These are phyloP conservation scores for Penicillium robsamsonii DNA, from an alignment of 495 filamentous ascomycete genomes.

Conservation along the genomic window DNA sequence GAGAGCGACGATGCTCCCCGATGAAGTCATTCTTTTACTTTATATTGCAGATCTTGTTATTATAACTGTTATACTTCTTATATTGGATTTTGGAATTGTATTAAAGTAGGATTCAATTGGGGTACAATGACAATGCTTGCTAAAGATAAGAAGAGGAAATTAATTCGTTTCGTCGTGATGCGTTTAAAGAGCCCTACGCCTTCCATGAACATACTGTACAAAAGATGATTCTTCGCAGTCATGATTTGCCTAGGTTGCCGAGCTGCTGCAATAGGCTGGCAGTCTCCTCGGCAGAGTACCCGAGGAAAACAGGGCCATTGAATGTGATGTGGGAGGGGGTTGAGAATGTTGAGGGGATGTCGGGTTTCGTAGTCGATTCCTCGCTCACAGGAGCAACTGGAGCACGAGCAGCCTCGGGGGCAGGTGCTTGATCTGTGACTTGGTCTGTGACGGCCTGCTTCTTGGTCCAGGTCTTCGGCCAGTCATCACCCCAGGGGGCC, in stretches of 20 bases:
- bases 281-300: slow-evolving; percentile 78
- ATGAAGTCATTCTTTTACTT: slow-evolving; percentile 8
- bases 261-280: slow-evolving; percentile 64
- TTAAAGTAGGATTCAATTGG: neutral
- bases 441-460: neutral
- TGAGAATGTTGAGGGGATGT: slow-evolving; percentile 8
- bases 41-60: neutral
- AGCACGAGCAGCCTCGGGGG: neutral
- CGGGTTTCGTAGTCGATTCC: slow-evolving; percentile 10
- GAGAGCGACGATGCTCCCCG: slow-evolving; percentile 17
- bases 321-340: slow-evolving; percentile 65
- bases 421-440: neutral
- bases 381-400: slow-evolving; percentile 13
- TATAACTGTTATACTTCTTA: neutral
- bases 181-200: slow-evolving; percentile 13
- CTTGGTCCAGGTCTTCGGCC: neutral
- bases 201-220: slow-evolving; percentile 13
- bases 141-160: neutral
- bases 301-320: slow-evolving; percentile 86
- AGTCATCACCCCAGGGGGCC: neutral
- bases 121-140: slow-evolving; percentile 2
- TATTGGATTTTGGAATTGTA: neutral
- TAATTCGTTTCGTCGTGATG: slow-evolving; percentile 23
- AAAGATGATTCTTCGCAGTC: slow-evolving; percentile 2
- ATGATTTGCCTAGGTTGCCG: slow-evolving; percentile 16